Percentiles rank a stretch among this genome's conserved stretches.
Conservation (phyloP, 176 grass and related monocot genomes). For the Rhynchospora tenuis region DNA sequence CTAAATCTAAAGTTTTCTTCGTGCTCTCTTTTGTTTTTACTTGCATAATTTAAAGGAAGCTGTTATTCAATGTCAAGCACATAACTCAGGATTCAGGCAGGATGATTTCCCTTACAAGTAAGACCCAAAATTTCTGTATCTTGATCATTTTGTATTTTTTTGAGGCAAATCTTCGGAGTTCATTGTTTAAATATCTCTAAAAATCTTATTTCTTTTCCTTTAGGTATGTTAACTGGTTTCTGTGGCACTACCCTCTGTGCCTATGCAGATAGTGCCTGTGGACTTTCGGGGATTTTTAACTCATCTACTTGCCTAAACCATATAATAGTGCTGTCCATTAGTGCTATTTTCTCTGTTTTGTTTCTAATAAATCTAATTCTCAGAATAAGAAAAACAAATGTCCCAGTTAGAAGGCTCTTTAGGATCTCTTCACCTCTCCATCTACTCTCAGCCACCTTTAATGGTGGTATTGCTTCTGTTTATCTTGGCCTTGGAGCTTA, state of each 20-base stretch:
- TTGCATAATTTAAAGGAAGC: constrained; percentile 8
- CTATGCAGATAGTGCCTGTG: constrained; percentile 28
- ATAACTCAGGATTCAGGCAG: background rate
- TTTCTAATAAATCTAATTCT: constrained; percentile 38
- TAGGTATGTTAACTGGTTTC: constrained; percentile 39
- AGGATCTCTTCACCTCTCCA: constrained; percentile 22
- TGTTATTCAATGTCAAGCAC: background rate
- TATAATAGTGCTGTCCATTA: constrained; percentile 20
- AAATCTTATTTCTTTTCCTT: background rate
- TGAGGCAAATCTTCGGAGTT: background rate
- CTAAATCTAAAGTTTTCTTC: background rate
- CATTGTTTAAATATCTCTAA: background rate
- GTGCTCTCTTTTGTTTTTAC: background rate
- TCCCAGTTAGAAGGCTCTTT: constrained; percentile 7
- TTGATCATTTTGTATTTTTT: no score
- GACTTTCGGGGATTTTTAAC: constrained; percentile 20
- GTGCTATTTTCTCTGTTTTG: constrained; percentile 7
- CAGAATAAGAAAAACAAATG: constrained; percentile 27
- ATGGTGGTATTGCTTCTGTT: constrained; percentile 41
- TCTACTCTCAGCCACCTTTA: constrained; percentile 24
- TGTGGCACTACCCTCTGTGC: constrained; percentile 40
- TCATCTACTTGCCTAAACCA: constrained; percentile 78
- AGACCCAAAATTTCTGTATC: no score
- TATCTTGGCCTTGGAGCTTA: constrained; percentile 45
- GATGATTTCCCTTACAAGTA: constrained; percentile 42